These are phyloP conservation scores for Exophiala viscosa DNA, from an alignment of 2,329 filamentous ascomycete genomes.

Conservation along the genomic window DNA sequence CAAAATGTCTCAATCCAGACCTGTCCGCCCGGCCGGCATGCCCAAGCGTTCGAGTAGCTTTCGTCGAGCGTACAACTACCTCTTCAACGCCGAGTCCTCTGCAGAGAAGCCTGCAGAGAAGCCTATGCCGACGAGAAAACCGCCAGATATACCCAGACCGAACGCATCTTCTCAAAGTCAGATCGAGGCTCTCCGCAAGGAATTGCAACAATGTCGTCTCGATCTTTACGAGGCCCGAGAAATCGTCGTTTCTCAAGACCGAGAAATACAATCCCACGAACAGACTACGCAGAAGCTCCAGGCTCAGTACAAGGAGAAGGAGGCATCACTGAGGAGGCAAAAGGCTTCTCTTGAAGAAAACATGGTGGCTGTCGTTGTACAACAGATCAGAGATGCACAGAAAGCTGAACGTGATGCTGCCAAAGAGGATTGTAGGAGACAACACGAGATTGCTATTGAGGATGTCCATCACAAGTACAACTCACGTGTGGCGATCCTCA, in stretches of 20 bases:
- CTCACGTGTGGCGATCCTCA: conserved; percentile 22
- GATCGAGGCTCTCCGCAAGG: conserved; percentile 12
- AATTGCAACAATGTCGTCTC: conserved; percentile 24
- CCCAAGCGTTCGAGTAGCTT: conserved; percentile 22
- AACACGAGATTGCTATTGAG: conserved; percentile 16
- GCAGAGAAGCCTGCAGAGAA: neutral
- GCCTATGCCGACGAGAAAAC: conserved; percentile 4
- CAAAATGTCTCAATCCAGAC: conserved; percentile 18
- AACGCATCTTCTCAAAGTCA: neutral
- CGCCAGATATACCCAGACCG: conserved; percentile 4
- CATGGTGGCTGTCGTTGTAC: conserved; percentile 23
- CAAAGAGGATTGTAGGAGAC: conserved; percentile 14
- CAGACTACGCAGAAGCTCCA: conserved; percentile 32
- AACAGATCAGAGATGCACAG: conserved; percentile 25
- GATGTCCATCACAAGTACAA: conserved; percentile 24
- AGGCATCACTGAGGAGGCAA: conserved; percentile 16
- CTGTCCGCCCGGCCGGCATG: conserved; percentile 1
- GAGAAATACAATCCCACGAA: conserved; percentile 19
- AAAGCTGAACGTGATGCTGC: conserved; percentile 20
- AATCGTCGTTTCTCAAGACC: conserved; percentile 20
- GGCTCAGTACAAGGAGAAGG: conserved; percentile 22
- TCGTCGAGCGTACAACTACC: conserved; percentile 22
- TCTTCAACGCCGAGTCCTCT: conserved; percentile 19
- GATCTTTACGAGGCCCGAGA: conserved; percentile 22
- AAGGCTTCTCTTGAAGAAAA: conserved; percentile 23